Evolutionary conservation across 352 stramenopile genomes (phyloP).

Genomic region (Pythium phragmitis): DNA sequence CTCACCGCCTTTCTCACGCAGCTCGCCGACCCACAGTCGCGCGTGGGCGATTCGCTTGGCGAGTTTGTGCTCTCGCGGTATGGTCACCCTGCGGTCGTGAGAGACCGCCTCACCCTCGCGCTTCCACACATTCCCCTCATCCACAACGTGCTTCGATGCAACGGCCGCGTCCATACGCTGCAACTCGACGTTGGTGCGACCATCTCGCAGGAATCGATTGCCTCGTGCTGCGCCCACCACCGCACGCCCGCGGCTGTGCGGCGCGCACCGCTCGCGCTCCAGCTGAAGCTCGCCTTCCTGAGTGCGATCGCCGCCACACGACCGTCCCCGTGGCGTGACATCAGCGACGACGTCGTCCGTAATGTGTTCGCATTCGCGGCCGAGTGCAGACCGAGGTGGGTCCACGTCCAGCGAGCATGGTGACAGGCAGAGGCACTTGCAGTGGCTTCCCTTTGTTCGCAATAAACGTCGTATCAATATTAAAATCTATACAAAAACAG

Average conservation of each 20-base stretch:
- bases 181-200: constrained; percentile 7
- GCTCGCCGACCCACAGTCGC: constrained; percentile 8
- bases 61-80: constrained; percentile 15
- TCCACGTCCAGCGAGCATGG: constrained; percentile 4
- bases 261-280: constrained; percentile 1
- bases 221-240: neutral
- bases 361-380: constrained; percentile 11
- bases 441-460: too few species aligned
- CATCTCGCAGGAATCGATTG: neutral
- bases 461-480: too few species aligned
- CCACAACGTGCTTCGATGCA: constrained; percentile 2
- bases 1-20: constrained; percentile 2
- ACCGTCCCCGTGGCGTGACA: neutral
- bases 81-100: neutral
- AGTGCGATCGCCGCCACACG: neutral
- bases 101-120: neutral
- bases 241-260: constrained; percentile 11
- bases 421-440: neutral
- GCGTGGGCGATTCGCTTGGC: neutral
- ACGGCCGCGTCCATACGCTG: constrained; percentile 15
- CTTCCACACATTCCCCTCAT: neutral
- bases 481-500: too few species aligned
- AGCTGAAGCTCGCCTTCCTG: constrained; percentile 7
- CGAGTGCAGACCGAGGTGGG: constrained; percentile 7
- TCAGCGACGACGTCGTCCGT: constrained; percentile 10